phyloP scores from a whole-genome alignment of 805 yeast genomes.

The Wickerhamomyces silvicola region DNA sequence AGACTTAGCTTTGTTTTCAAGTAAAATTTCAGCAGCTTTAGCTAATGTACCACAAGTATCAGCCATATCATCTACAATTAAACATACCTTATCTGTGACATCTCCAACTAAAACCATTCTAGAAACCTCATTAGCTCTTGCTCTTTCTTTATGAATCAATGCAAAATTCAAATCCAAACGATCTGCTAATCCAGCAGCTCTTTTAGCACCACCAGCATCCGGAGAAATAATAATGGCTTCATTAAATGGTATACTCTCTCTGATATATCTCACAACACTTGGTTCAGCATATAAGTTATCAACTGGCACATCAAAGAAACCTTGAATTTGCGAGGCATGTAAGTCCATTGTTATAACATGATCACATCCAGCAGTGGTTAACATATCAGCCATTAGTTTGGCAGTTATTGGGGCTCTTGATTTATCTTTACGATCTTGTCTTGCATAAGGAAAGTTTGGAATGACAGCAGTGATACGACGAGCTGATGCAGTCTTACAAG shows the following conservation, averaged over 20 bases:
- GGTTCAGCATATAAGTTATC: constrained; percentile 85
- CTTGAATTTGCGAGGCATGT: constrained; percentile 87
- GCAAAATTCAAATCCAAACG: constrained; percentile 75
- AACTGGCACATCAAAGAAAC: constrained; percentile 77
- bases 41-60: constrained; percentile 85
- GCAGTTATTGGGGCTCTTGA: constrained; percentile 84
- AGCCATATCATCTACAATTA: constrained; percentile 84
- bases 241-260: constrained; percentile 48
- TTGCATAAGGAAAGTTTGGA: constrained; percentile 82
- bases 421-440: constrained; percentile 83
- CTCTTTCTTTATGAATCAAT: constrained; percentile 78
- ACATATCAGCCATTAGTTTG: constrained; percentile 74
- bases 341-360: constrained; percentile 85
- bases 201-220: constrained; percentile 87
- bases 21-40: constrained; percentile 71
- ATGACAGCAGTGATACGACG: constrained; percentile 77
- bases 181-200: constrained; percentile 84
- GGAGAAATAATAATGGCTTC: constrained; percentile 78
- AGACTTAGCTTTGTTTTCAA: constrained; percentile 61
- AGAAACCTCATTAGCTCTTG: constrained; percentile 75
- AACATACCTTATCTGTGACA: constrained; percentile 67
- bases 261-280: constrained; percentile 66
- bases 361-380: constrained; percentile 79
- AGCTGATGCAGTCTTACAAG: constrained; percentile 78
- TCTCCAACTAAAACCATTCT: constrained; percentile 85